Evolutionary conservation across 148 eudicot species (phyloP).

Genomic region (Euryodendron excelsum): DNA sequence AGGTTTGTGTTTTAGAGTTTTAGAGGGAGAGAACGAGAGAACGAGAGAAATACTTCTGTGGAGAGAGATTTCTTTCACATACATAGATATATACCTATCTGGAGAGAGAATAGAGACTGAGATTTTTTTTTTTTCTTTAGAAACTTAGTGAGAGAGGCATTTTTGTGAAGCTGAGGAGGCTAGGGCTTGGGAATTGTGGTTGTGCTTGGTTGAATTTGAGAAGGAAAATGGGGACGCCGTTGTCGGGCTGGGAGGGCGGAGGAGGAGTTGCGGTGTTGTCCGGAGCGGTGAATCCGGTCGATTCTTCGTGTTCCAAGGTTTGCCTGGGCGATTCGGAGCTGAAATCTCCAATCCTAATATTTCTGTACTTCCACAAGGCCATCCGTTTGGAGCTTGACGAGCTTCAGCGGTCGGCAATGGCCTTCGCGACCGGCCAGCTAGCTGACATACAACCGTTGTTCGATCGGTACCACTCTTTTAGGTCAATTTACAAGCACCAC

Average conservation of each 20-base stretch:
- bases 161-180: neutral
- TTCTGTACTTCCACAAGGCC: conserved; percentile 88
- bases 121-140: too few relatives aligned
- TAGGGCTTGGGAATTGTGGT: neutral
- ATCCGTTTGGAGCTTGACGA: conserved; percentile 76
- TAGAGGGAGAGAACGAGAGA: neutral
- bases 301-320: conserved; percentile 23
- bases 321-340: conserved; percentile 10
- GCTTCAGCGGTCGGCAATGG: conserved; percentile 68
- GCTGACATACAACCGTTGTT: conserved; percentile 65
- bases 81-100: too few relatives aligned
- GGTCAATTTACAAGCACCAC: conserved; percentile 84
- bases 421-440: conserved; percentile 52
- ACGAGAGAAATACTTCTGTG: neutral
- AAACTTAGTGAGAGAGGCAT: neutral
- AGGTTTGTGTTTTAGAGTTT: too few relatives aligned
- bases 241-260: conserved; percentile 53
- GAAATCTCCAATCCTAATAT: conserved; percentile 82
- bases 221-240: conserved; percentile 75
- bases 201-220: neutral
- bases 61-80: too few relatives aligned
- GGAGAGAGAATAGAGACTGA: too few relatives aligned
- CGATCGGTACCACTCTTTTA: conserved; percentile 60
- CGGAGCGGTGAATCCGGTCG: conserved; percentile 47
- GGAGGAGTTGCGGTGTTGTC: conserved; percentile 81